Evolutionary conservation across 441 rosid species (phyloP), one percentile per base, ranked within the genome.

Genomic region (Aleurites moluccanus): DNA sequence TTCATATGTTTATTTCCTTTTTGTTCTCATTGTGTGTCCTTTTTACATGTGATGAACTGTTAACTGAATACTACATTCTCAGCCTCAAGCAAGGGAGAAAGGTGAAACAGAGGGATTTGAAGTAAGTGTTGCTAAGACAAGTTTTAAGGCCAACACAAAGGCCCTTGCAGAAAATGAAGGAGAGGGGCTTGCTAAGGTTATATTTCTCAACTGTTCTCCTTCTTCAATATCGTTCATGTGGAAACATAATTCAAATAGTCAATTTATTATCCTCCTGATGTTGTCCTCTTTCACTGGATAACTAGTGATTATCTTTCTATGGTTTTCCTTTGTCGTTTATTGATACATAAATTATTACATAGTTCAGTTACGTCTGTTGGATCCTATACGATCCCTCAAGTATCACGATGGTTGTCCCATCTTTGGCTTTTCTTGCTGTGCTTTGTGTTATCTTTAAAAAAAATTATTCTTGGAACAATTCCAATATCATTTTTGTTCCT

Each of bases 1-100:
- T 42, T 20, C 11, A 30, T 4, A 16, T 68, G 67, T 38, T 61
- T 57, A 23, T 38, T n/a, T 33, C 59, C 59, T 62, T 35, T 10
- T 2, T 13, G 25, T 42, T 59, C 23, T 27, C 35, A 27, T 44
- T 49, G n/a, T 61, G 61, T 16, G 28, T 75, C 20, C 4, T 45
- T 64, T 57, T 74, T 35, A 4, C 27, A 55, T 71, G 15, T 33
- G 7, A 64, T 49, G 64, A 64, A 42, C 40, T 60, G 35, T 44
- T 78, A 68, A 81, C 79, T 70, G 63, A 64, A 69, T 28, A 33
- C 45, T 67, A 61, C 6, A 70, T 67, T 79, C 38, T n/a, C 91
- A 95, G 98, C 97, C 98, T 79, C 97, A 93, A 88, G 99, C 99
- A 23, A 95, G 91, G 84, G 98, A 95, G 81, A 93, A 88, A 78